These are phyloP conservation scores for Primulina eburnea DNA, from an alignment of 257 asterid species.

Conservation along the genomic window DNA sequence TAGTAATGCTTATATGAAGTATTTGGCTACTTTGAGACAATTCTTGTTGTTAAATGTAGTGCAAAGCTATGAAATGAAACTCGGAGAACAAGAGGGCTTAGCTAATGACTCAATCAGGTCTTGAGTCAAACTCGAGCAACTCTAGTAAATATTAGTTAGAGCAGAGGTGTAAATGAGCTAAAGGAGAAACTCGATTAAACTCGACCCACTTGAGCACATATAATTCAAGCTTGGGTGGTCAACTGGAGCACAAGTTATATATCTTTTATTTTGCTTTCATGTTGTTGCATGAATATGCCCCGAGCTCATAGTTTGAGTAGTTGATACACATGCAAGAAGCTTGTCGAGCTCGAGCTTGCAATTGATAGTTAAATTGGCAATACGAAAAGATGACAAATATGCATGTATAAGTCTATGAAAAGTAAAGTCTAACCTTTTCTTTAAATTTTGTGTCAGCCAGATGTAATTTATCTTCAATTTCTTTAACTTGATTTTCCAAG, in stretches of 20 bases:
- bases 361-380: neutral
- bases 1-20: neutral
- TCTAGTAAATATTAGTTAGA: no score
- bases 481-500: slow-evolving; percentile 56
- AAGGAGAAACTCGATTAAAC: no score
- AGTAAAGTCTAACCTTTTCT: slow-evolving; percentile 52
- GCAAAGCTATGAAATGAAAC: neutral
- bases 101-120: no score
- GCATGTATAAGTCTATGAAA: neutral
- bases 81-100: no score
- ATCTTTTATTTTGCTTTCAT: no score
- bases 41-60: neutral
- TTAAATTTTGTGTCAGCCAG: slow-evolving; percentile 59
- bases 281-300: neutral
- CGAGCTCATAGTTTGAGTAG: neutral
- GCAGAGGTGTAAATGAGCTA: no score
- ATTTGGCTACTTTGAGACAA: neutral
- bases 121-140: no score
- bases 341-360: neutral
- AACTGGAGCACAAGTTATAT: no score
- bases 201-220: no score
- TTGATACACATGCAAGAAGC: neutral
- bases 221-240: no score
- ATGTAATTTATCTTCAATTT: slow-evolving; percentile 57
- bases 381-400: neutral